Evolutionary conservation across 192 early-diverging fungal genomes (phyloP), one percentile per base, ranked within the genome.

Genomic region (Haplosporangium gracile): DNA sequence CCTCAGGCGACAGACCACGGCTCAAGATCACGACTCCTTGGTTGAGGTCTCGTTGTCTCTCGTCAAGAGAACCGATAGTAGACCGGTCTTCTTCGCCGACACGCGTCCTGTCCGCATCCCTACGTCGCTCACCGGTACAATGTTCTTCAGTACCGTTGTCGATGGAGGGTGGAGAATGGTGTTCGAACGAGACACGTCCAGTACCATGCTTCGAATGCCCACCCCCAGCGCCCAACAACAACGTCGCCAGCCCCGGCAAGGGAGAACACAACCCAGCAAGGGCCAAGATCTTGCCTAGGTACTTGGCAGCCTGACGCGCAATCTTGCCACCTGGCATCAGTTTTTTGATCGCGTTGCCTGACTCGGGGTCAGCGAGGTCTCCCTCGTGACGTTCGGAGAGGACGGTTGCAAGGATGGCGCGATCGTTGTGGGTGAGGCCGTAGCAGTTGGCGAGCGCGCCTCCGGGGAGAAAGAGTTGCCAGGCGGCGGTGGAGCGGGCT

Each of bases 401-500:
- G 26, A 92, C 83, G 13, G 90, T 76, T 15, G 91, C 85, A 15
- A 93, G 76, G 15, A 88, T 89, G 24, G 92, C 92, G 22, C 92
- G 85, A 18, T 93, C 90, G 24, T 55, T 43, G 68, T 93, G 92
- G 0, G 87, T 88, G 22, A 93, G 40, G 3, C 92, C 92, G 29
- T 90, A 91, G 5, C 89, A 77, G 80, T 92, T 91, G 5, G 89
- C 85, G 6, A 92, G 88, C 0, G 89, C 82, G 7, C 92, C 92
- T 26, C 91, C 88, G 2, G 92, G 85, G 0, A 93, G 70, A 42
- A 90, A 88, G 74, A 91, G 83, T 55, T 91, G 87, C 76, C 90
- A 91, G 11, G 90, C 88, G 5, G 88, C 80, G 34, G 90, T 85
- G 7, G 92, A 90, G n/a, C 92, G 70, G 13, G 92, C 85, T 82